These are phyloP conservation scores for Syzygium malaccense DNA, from an alignment of 441 rosid genomes.

Conservation along the genomic window DNA sequence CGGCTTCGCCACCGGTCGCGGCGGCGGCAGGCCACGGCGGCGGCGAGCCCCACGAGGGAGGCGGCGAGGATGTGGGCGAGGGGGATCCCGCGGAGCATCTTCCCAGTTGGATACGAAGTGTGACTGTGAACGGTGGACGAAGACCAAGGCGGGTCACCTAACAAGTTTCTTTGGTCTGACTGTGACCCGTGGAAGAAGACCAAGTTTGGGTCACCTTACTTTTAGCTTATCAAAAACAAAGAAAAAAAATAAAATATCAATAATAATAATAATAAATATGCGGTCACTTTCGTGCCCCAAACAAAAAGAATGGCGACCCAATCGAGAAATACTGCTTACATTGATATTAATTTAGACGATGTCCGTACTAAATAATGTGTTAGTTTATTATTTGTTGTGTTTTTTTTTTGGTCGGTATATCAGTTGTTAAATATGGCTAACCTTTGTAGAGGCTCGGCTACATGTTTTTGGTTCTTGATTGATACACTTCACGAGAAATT, in stretches of 20 bases:
- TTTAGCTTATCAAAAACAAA: background rate
- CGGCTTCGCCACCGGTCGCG: background rate
- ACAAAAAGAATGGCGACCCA: background rate
- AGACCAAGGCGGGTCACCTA: background rate
- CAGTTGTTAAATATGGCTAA: too few relatives aligned
- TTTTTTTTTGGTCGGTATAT: too few relatives aligned
- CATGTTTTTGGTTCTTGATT: too few relatives aligned
- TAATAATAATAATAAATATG: background rate
- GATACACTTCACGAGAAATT: too few relatives aligned
- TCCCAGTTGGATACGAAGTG: background rate
- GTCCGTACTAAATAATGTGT: background rate
- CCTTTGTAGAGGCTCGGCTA: too few relatives aligned
- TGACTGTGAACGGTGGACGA: background rate
- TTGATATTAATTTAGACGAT: background rate
- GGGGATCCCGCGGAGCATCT: background rate
- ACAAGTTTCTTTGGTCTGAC: too few relatives aligned
- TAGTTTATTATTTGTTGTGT: too few relatives aligned
- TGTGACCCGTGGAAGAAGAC: background rate
- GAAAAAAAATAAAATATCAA: background rate
- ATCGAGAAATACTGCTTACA: background rate
- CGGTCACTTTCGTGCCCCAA: background rate
- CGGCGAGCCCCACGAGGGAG: slow-evolving; percentile 28
- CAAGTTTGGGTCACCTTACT: background rate
- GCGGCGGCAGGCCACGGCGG: slow-evolving; percentile 6
- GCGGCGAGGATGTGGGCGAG: slow-evolving; percentile 21